These are phyloP conservation scores for Paramecium sonneborni DNA, from an alignment of 73 alveolate genomes.

Conservation along the genomic window DNA sequence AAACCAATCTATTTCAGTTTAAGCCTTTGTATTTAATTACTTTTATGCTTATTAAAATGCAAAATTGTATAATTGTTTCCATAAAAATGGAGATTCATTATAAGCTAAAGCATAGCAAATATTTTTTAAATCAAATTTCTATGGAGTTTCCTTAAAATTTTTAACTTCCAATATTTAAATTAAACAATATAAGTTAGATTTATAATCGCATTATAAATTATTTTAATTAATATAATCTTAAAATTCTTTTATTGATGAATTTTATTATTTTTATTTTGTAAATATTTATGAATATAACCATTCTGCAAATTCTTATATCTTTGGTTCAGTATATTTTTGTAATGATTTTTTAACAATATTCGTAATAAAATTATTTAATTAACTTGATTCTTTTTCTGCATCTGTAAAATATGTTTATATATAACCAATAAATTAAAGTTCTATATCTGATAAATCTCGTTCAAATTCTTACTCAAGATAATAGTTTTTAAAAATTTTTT, in stretches of 20 bases:
- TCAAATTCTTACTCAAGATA: not conserved
- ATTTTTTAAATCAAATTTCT: not conserved
- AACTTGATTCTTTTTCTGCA: not conserved
- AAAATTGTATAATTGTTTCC: not conserved
- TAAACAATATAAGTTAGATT: not conserved
- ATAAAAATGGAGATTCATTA: not conserved
- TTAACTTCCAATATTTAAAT: not conserved
- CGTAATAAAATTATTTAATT: not conserved
- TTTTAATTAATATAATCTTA: not conserved
- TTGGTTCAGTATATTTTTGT: not conserved
- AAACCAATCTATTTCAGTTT: slow-evolving; percentile 34
- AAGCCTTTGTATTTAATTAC: not conserved
- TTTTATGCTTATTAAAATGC: not conserved
- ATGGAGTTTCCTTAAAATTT: not conserved
- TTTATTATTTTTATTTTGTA: not conserved
- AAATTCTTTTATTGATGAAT: not conserved
- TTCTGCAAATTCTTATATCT: not conserved
- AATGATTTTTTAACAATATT: not conserved
- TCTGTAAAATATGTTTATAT: not conserved
- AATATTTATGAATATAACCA: not conserved
- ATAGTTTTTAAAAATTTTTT: not conserved
- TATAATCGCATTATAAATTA: not conserved
- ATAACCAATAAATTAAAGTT: not conserved
- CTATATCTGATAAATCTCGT: not conserved
- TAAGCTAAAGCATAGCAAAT: not conserved